Evolutionary conservation across 2,329 filamentous ascomycete genomes (phyloP).

Genomic region (Sclerotinia minor): DNA sequence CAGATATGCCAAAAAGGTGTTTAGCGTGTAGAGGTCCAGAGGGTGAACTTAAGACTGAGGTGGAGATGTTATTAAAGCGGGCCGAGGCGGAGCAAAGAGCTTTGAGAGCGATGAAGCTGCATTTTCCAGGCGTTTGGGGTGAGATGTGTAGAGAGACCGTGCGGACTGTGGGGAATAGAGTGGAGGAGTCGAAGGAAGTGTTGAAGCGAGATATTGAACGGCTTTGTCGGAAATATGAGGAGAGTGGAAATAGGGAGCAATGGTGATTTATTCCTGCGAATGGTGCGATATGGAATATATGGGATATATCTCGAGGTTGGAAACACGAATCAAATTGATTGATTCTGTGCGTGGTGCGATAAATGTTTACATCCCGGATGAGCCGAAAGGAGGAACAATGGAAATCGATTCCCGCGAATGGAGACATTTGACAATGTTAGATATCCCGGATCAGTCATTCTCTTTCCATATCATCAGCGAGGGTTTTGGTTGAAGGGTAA

Average conservation of each 20-base stretch:
- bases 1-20: conserved; percentile 35
- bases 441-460: not conserved
- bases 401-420: no score
- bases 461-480: not conserved
- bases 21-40: conserved; percentile 31
- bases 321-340: no score
- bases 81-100: conserved; percentile 27
- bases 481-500: not conserved
- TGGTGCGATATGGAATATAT: not conserved
- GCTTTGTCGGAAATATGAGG: conserved; percentile 36
- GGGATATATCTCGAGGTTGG: no score
- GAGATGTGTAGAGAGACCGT: conserved; percentile 25
- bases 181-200: conserved; percentile 29
- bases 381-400: no score
- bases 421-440: not conserved
- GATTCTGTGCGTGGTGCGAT: no score
- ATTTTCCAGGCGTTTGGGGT: conserved; percentile 31
- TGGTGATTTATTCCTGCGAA: conserved; percentile 26
- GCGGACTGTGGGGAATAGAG: conserved; percentile 29
- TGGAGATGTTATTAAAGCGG: conserved; percentile 25
- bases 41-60: conserved; percentile 25
- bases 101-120: conserved; percentile 27
- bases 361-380: no score
- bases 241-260: conserved; percentile 35
- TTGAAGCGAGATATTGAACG: conserved; percentile 30